Base-by-base conservation (phyloP, 2,329 filamentous ascomycete genomes). In the Calonectria multiphialidica region DNA sequence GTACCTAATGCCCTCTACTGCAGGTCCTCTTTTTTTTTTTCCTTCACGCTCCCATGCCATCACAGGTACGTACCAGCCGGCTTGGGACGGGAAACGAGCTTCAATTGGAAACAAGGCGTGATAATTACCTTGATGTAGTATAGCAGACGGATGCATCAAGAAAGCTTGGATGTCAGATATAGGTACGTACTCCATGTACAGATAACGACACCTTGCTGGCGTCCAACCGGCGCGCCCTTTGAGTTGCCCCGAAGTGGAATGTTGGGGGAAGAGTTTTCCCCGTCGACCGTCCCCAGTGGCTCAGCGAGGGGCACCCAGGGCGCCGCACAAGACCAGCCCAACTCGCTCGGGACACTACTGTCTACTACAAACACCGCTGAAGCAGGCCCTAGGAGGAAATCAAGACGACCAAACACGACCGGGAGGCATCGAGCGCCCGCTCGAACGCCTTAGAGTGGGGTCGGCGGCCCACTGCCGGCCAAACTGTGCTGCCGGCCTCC, bases 231-330 rank as follows among this genome's bases (percentile, higher is more conserved):
- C 63, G 63, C 55, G 73, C 53, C 65, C 69, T 74, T 78, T 76
- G 71, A 76, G 71, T 75, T 79, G 76, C 72, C 78, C 72, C 78
- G 70, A 79, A 78, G 78, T 79, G 78, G 78, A 79, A 79, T 79
- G 78, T 79, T 79, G 78, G 78, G 74, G 73, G 78, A 79, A 79
- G 78, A 79, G 77, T 79, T 79, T 79, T 79, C 76, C 68, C 47
- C 70, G 73, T 42, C 44, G 69, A 73, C 70, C 49, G 66, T 70
- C 74, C 62, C 75, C 74, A 79, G 78, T 79, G 78, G 78, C 75
- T 73, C 72, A 76, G 68, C 74, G 68, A 75, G 59, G 78, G 77
- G 74, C 75, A 47, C 68, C 65, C 68, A 55, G 65, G 55, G 55
- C 59, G 59, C 45, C 61, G 40, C 44, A 69, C 59, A 78, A 65